Percentiles rank a stretch among this genome's conserved stretches.
These are phyloP conservation scores for Fusarium mundagurra DNA, from an alignment of 2,329 filamentous ascomycete genomes.

Conservation along the genomic window DNA sequence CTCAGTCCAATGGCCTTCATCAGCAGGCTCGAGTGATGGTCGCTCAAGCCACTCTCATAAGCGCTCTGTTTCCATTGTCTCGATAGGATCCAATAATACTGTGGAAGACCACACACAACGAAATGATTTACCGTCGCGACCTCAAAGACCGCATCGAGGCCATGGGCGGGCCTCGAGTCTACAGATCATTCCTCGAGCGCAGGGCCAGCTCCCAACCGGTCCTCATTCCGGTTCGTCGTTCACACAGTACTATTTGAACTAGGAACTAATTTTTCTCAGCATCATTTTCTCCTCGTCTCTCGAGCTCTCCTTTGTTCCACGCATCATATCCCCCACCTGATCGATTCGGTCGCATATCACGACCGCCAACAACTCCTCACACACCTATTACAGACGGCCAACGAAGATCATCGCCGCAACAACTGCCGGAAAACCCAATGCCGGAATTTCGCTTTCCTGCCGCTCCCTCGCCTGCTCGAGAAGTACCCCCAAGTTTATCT, in stretches of 20 bases:
- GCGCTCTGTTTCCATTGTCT: slow-evolving; percentile 84
- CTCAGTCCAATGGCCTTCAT: slow-evolving; percentile 58
- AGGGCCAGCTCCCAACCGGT: slow-evolving; percentile 56
- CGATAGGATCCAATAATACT: slow-evolving; percentile 69
- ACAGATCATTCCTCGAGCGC: slow-evolving; percentile 65
- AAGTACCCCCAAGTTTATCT: slow-evolving; percentile 44
- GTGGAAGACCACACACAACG: slow-evolving; percentile 58
- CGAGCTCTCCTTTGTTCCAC: slow-evolving; percentile 63
- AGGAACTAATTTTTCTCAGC: slow-evolving; percentile 40
- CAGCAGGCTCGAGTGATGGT: slow-evolving; percentile 44
- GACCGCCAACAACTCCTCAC: slow-evolving; percentile 56
- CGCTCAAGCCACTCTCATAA: slow-evolving; percentile 69
- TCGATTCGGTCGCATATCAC: slow-evolving; percentile 54
- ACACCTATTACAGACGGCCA: slow-evolving; percentile 53
- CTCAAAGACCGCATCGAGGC: slow-evolving; percentile 65
- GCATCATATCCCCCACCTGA: slow-evolving; percentile 65
- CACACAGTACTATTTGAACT: not conserved
- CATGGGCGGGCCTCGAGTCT: slow-evolving; percentile 85
- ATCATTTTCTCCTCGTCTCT: slow-evolving; percentile 55
- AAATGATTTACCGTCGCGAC: slow-evolving; percentile 54
- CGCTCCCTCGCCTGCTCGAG: slow-evolving; percentile 53
- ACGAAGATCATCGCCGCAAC: slow-evolving; percentile 52
- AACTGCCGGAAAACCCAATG: slow-evolving; percentile 53
- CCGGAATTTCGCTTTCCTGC: slow-evolving; percentile 68
- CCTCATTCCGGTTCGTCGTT: slow-evolving; percentile 52